Conservation (phyloP, 345 rosid genomes). For the Rhodamnia argentea region DNA sequence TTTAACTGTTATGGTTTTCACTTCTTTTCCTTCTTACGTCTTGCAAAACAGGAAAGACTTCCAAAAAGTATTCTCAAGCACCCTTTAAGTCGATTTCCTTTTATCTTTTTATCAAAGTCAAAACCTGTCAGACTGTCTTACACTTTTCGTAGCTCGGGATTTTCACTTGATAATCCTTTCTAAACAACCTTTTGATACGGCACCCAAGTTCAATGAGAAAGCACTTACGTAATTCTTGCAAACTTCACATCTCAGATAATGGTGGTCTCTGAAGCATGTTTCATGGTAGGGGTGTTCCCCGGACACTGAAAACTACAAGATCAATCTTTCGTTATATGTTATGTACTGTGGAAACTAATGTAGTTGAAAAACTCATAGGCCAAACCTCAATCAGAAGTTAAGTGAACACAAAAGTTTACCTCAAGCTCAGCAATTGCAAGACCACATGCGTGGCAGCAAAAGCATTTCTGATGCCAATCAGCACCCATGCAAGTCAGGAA, state of each 20-base stretch:
- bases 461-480: slow-evolving; percentile 37
- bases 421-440: slow-evolving; percentile 34
- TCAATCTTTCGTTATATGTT: not conserved
- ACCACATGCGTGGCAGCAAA: slow-evolving; percentile 22
- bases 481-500: slow-evolving; percentile 20
- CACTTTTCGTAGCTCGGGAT: not conserved
- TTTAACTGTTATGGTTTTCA: not conserved
- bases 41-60: not conserved
- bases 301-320: not conserved
- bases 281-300: slow-evolving; percentile 59
- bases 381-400: not conserved
- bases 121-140: no score
- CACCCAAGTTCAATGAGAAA: not conserved
- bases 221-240: slow-evolving; percentile 67
- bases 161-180: not conserved
- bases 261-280: slow-evolving; percentile 59
- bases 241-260: slow-evolving; percentile 84
- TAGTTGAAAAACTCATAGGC: not conserved
- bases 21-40: not conserved
- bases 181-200: not conserved
- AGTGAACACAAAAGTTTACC: slow-evolving; percentile 20
- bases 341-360: not conserved
- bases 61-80: not conserved
- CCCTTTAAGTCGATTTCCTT: not conserved
- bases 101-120: no score